A percentile compares a stretch with the other conserved stretches of the same genome.
Conservation (phyloP, 768 basidiomycete genomes). For the Kondoa subrosea region DNA sequence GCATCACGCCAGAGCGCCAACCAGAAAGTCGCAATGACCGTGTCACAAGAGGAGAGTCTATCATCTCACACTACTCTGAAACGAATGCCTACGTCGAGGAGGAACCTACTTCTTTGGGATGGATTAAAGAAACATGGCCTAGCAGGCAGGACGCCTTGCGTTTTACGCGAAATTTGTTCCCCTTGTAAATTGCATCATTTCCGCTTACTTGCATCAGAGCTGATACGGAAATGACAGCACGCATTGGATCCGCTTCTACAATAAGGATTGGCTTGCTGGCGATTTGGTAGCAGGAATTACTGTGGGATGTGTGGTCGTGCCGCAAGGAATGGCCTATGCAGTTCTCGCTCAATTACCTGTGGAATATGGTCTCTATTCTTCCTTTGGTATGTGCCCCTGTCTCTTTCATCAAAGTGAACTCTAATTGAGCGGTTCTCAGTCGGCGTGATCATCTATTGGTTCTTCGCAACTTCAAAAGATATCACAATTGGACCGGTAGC, state of each 20-base stretch:
- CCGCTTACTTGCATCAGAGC: not conserved
- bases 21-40: not conserved
- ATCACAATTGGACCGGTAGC: constrained; percentile 97
- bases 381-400: constrained; percentile 41
- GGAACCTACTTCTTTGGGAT: constrained; percentile 17
- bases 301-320: constrained; percentile 86
- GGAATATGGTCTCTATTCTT: constrained; percentile 85
- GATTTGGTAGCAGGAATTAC: constrained; percentile 41
- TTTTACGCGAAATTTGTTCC: constrained; percentile 8
- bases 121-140: constrained; percentile 15
- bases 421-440: constrained; percentile 31
- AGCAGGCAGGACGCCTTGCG: not conserved
- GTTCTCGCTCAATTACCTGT: constrained; percentile 55
- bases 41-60: constrained; percentile 9
- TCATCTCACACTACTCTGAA: constrained; percentile 15
- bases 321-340: constrained; percentile 47
- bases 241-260: constrained; percentile 17
- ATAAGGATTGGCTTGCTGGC: constrained; percentile 22
- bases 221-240: not conserved
- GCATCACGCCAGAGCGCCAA: not conserved
- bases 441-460: constrained; percentile 70
- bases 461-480: constrained; percentile 95
- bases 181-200: constrained; percentile 5
- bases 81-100: constrained; percentile 16
- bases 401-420: not conserved